These are phyloP conservation scores for Aureobasidium sp. DNA, from an alignment of 2,329 filamentous ascomycete species.

Conservation along the genomic window DNA sequence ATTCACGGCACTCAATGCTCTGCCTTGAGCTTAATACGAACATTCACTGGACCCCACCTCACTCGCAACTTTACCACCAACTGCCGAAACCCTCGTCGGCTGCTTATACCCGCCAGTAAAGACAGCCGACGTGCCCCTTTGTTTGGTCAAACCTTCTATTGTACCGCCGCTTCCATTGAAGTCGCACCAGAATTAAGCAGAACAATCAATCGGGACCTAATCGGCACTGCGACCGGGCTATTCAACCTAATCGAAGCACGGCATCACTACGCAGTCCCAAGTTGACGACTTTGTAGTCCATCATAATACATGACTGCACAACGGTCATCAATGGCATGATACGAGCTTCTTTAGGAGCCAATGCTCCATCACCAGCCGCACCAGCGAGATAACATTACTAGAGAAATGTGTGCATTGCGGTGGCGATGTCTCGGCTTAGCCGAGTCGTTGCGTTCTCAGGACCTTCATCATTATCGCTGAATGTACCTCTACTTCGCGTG, in stretches of 20 bases:
- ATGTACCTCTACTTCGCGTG: not conserved
- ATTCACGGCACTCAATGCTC: not conserved
- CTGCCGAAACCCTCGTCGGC: slow-evolving; percentile 1
- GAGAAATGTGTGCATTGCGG: not conserved
- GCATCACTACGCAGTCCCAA: not conserved
- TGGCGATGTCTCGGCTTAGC: not conserved
- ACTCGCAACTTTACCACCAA: not conserved
- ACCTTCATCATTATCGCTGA: not conserved
- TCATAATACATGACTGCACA: not conserved
- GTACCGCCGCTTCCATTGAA: not conserved
- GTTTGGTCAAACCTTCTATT: not conserved
- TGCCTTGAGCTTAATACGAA: too few relatives aligned
- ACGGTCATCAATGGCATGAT: not conserved
- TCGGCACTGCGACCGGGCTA: not conserved
- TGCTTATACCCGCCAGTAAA: not conserved
- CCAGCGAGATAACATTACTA: not conserved
- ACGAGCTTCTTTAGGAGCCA: not conserved
- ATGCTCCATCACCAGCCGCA: not conserved
- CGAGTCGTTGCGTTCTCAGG: not conserved
- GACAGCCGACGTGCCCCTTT: not conserved
- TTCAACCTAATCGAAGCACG: not conserved
- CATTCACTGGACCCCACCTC: not conserved
- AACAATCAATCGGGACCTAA: not conserved
- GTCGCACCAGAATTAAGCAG: not conserved
- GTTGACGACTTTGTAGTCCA: not conserved